Conservation (phyloP, 2,329 filamentous ascomycete genomes). For the Orbilia ellipsospora region DNA sequence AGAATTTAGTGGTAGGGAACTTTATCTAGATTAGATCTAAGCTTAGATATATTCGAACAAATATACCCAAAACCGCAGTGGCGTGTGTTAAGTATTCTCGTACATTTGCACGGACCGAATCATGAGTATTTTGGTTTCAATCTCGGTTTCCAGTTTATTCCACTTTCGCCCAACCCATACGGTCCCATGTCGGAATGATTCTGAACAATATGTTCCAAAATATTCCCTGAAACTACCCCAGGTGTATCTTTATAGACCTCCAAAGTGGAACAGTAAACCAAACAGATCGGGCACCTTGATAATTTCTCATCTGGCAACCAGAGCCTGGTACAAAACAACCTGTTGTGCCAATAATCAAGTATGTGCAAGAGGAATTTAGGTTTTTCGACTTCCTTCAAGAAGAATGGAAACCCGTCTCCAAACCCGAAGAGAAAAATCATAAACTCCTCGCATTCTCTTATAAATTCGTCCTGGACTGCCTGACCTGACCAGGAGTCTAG, state of each 20-base stretch:
- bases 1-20: no score
- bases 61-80: no score
- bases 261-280: not conserved
- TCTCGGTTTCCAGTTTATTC: no score
- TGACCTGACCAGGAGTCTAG: not conserved
- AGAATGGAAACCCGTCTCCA: not conserved
- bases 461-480: not conserved
- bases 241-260: not conserved
- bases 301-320: not conserved
- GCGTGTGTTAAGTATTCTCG: no score
- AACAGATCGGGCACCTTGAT: not conserved
- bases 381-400: not conserved
- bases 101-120: no score
- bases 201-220: not conserved
- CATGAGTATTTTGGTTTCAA: no score
- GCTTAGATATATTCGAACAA: no score
- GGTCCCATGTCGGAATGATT: not conserved
- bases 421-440: not conserved
- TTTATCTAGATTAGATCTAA: no score
- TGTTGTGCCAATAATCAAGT: not conserved
- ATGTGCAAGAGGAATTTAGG: not conserved
- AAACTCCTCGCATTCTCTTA: not conserved
- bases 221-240: not conserved
- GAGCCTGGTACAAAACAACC: not conserved
- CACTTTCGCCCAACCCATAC: no score